phyloP scores from a whole-genome alignment of 257 asterid species.

The Solanum etuberosum region DNA sequence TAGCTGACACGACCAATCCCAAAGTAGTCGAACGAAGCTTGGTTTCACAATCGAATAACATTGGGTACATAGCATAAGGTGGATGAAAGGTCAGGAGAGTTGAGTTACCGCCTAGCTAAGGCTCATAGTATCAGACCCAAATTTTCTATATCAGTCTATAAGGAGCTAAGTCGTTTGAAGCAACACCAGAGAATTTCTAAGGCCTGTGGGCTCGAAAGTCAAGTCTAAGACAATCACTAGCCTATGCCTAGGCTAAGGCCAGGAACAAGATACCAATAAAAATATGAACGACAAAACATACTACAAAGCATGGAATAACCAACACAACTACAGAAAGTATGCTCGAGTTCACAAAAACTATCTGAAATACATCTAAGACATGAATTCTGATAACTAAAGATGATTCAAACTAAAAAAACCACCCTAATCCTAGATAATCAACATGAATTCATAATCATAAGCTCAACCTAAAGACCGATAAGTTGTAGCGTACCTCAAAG shows the following conservation, averaged over 20 bases:
- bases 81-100: not conserved
- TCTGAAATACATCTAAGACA: too few species aligned
- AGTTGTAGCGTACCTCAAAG: not conserved
- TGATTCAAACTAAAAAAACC: too few species aligned
- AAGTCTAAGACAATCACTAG: not conserved
- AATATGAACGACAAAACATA: not conserved
- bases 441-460: not conserved
- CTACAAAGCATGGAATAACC: not conserved
- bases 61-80: not conserved
- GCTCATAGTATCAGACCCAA: not conserved
- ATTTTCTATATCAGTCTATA: not conserved
- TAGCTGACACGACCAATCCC: not conserved
- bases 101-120: not conserved
- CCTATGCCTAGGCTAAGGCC: not conserved
- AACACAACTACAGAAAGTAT: too few species aligned
- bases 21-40: not conserved
- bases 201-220: not conserved
- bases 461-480: not conserved
- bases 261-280: not conserved
- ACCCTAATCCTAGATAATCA: too few species aligned
- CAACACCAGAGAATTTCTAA: not conserved
- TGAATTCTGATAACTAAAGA: too few species aligned
- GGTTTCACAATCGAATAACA: not conserved
- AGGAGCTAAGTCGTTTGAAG: not conserved
- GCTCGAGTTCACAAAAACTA: not conserved